Conservation (phyloP, 2,329 filamentous ascomycete genomes). For the Ilyonectria destructans region DNA sequence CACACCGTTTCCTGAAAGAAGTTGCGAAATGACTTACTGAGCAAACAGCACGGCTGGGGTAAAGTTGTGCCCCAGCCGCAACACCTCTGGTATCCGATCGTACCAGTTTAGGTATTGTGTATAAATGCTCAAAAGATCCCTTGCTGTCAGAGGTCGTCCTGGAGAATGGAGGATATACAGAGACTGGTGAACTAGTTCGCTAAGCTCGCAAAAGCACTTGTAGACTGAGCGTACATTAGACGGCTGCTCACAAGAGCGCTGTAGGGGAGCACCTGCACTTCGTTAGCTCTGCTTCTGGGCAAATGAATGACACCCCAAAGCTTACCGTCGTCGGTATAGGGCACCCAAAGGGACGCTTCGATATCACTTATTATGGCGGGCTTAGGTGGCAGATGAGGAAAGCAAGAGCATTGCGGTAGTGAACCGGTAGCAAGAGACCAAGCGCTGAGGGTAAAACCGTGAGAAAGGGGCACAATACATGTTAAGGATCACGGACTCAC, state of each 20-base stretch:
- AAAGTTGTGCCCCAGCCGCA: constrained; percentile 78
- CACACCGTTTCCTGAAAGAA: neutral
- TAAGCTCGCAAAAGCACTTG: constrained; percentile 80
- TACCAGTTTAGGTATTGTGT: constrained; percentile 82
- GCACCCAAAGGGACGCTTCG: constrained; percentile 73
- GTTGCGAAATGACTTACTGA: constrained; percentile 71
- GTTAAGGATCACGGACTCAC: constrained; percentile 60
- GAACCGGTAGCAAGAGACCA: constrained; percentile 78
- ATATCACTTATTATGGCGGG: constrained; percentile 73
- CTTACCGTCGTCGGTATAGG: constrained; percentile 72
- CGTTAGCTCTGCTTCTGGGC: constrained; percentile 6
- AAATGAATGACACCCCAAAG: constrained; percentile 22
- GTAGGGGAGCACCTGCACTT: constrained; percentile 65
- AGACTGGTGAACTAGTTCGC: constrained; percentile 81
- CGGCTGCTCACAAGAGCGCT: constrained; percentile 72
- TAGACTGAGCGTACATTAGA: constrained; percentile 80
- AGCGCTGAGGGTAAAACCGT: constrained; percentile 61
- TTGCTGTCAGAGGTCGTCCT: constrained; percentile 75
- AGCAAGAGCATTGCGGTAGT: constrained; percentile 73
- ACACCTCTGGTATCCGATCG: constrained; percentile 74
- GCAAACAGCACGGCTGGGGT: constrained; percentile 82
- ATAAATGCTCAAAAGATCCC: constrained; percentile 76
- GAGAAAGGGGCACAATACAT: constrained; percentile 30
- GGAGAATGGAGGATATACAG: constrained; percentile 83
- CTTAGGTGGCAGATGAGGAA: constrained; percentile 71